A percentile compares a stretch with the other conserved stretches of the same genome.
These are phyloP conservation scores for Trichoderma orchidacearum DNA, from an alignment of 495 filamentous ascomycete genomes.

Conservation along the genomic window DNA sequence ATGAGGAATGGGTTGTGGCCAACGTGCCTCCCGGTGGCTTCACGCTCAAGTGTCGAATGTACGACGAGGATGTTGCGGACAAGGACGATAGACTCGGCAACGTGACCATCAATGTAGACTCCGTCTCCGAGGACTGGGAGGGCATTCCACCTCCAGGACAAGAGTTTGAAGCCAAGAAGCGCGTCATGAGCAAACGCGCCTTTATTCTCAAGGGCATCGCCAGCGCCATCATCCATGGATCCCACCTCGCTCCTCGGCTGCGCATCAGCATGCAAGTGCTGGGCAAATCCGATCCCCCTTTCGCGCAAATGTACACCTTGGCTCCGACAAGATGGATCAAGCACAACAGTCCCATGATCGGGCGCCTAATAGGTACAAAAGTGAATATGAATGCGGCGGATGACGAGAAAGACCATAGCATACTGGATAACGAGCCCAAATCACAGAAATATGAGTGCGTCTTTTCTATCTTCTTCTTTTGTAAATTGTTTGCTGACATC, in stretches of 20 bases:
- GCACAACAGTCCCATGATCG: slow-evolving; percentile 83
- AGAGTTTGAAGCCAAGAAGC: slow-evolving; percentile 62
- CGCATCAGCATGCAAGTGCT: slow-evolving; percentile 58
- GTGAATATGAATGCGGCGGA: slow-evolving; percentile 33
- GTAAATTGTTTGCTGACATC: neutral
- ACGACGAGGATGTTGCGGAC: slow-evolving; percentile 80
- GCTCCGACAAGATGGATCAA: slow-evolving; percentile 66
- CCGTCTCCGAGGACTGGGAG: slow-evolving; percentile 49
- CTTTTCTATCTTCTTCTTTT: neutral
- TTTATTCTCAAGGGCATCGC: slow-evolving; percentile 54
- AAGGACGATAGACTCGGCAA: slow-evolving; percentile 83
- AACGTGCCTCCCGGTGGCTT: slow-evolving; percentile 73
- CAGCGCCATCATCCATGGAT: slow-evolving; percentile 39
- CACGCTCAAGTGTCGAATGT: slow-evolving; percentile 63
- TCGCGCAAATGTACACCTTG: slow-evolving; percentile 65
- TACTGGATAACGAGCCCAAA: slow-evolving; percentile 17
- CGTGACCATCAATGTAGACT: slow-evolving; percentile 47
- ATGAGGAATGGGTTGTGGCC: slow-evolving; percentile 74
- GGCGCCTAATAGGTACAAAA: slow-evolving; percentile 60
- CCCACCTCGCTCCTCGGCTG: slow-evolving; percentile 39
- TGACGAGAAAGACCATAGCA: slow-evolving; percentile 16
- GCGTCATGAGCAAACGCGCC: slow-evolving; percentile 72
- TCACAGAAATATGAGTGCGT: slow-evolving; percentile 64
- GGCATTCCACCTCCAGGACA: slow-evolving; percentile 44
- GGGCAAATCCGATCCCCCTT: slow-evolving; percentile 60